Conservation (phyloP, 2,329 filamentous ascomycete genomes). For the Fusarium pseudocircinatum region DNA sequence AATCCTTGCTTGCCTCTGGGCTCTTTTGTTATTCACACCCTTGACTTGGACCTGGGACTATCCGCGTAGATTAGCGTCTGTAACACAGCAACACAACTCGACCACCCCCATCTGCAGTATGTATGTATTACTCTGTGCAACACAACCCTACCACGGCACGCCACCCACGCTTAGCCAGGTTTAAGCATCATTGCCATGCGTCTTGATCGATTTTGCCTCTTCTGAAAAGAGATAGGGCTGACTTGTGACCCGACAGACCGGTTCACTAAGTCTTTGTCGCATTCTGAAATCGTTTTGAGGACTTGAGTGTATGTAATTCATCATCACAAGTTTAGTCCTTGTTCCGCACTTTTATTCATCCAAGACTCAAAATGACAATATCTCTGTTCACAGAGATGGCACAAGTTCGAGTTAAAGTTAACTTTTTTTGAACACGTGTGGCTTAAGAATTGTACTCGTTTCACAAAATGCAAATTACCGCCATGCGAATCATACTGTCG, state of each 20-base stretch:
- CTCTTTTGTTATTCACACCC: constrained; percentile 34
- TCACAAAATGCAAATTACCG: constrained; percentile 11
- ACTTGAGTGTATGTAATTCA: neutral
- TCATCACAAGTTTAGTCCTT: neutral
- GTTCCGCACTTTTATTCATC: neutral
- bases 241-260: constrained; percentile 20
- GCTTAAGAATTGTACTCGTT: neutral
- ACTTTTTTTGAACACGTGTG: neutral
- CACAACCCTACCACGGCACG: constrained; percentile 31
- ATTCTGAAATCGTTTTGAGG: neutral
- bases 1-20: constrained; percentile 29
- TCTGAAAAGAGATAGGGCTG: constrained; percentile 17
- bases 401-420: neutral
- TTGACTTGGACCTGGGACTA: constrained; percentile 12
- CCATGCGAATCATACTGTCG: constrained; percentile 23
- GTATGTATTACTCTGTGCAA: constrained; percentile 12
- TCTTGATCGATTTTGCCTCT: constrained; percentile 31
- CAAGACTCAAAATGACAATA: neutral
- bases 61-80: constrained; percentile 34
- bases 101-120: constrained; percentile 27
- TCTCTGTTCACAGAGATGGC: neutral
- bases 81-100: constrained; percentile 35
- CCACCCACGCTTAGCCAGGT: constrained; percentile 31
- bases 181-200: constrained; percentile 30
- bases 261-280: constrained; percentile 7